Evolutionary conservation across 768 basidiomycete species (phyloP).

Genomic region (Dendrothele bispora): DNA sequence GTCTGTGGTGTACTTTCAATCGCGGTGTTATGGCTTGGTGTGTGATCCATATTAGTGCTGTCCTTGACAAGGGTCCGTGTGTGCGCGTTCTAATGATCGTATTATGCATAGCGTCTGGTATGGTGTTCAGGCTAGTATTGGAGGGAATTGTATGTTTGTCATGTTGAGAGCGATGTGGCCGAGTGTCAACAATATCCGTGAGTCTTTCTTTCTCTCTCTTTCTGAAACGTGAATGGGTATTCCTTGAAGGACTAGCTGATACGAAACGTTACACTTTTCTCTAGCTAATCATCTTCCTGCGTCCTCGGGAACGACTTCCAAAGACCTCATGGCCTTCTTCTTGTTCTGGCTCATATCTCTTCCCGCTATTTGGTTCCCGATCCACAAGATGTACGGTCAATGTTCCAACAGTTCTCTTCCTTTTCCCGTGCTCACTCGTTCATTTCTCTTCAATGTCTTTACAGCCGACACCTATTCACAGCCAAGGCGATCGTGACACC

Average conservation of each 20-base stretch:
- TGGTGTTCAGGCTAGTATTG: slow-evolving; percentile 79
- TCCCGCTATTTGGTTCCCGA: slow-evolving; percentile 80
- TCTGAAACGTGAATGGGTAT: no score
- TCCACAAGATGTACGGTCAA: slow-evolving; percentile 79
- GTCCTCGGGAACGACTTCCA: slow-evolving; percentile 73
- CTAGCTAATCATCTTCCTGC: slow-evolving; percentile 71
- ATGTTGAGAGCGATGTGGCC: slow-evolving; percentile 81
- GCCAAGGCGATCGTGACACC: slow-evolving; percentile 75
- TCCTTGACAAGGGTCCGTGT: slow-evolving; percentile 2
- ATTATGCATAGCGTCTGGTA: slow-evolving; percentile 61
- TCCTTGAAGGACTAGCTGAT: no score
- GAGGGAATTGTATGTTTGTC: slow-evolving; percentile 74
- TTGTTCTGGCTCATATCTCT: slow-evolving; percentile 83
- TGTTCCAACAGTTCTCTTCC: no score
- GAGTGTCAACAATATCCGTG: slow-evolving; percentile 63
- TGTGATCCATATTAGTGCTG: slow-evolving; percentile 16
- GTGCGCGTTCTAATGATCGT: slow-evolving; percentile 7
- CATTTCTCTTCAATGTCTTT: slow-evolving; percentile 9
- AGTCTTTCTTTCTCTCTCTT: slow-evolving; percentile 19
- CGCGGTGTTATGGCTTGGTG: slow-evolving; percentile 74
- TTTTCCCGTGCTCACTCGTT: slow-evolving; percentile 8
- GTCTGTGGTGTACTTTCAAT: slow-evolving; percentile 78
- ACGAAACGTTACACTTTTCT: background rate
- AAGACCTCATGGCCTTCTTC: slow-evolving; percentile 81
- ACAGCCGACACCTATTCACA: slow-evolving; percentile 78